Base-by-base conservation (phyloP, 345 rosid species). In the Acer yangbiense region DNA sequence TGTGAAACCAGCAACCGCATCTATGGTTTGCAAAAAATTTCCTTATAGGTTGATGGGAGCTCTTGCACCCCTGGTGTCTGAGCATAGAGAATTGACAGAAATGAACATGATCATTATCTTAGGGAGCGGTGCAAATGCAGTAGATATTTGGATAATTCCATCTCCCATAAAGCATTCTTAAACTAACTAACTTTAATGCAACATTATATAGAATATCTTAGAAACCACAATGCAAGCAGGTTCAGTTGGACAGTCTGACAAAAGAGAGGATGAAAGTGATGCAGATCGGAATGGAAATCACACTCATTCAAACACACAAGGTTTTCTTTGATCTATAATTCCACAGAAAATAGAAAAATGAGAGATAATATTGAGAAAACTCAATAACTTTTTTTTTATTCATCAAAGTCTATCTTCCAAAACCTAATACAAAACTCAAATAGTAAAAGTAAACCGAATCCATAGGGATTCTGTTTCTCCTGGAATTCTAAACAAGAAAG, bases 111-210 rank as follows among this genome's bases (percentile, higher is more conserved):
- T 58, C 17, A 17, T 29, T 29, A 71, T 6, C 44, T 9, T 62
- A 44, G 27, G 1, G 44, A 16, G 60, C 17, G 63, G 11, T 9
- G 9, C 18, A 60, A n/a, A 12, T 11, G 44, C 16, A 46, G 39
- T 2, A 72, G 17, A 55, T 29, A 75, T 18, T 60, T 75, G 7
- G 39, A 25, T 35, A 63, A 75, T 50, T 50, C n/a, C 77, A 32
- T 13, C 6, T 64, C 41, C 41, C 0, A 48, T 12, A 50, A 74
- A 43, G 14, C 32, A 64, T n/a, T 50, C 48, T 50, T 50, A 48
- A 44, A 74, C 44, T 13, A 32, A 64, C 20, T 50, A 75, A 29
- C 63, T 11, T 10, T 46, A 4, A 66, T 32, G 25, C n/a, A 61
- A 60, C 9, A 12, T 9, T 35, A 32, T n/a, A 32, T 16, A 27